Evolutionary conservation across 805 yeast genomes (phyloP), one percentile per base, ranked within the genome.

Genomic region (Yarrowia keelungensis): DNA sequence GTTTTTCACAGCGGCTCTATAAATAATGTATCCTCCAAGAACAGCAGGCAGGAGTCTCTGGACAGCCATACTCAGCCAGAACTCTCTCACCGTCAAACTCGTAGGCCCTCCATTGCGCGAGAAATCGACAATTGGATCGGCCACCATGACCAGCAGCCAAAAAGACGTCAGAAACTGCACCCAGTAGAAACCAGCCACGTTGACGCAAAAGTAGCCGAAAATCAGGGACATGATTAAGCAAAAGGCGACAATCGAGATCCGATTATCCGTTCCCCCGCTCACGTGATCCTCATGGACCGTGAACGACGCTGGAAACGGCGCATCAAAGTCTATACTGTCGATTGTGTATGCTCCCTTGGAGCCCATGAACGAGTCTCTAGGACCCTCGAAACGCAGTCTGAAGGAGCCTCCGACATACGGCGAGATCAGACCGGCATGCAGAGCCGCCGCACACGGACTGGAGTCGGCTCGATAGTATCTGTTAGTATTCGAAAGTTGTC

Each of bases 361-460:
- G 0, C 87, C 76, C 0, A 80, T 79, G 73, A 90, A 92, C 9
- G 54, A 49, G 26, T 62, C 56, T 41, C 50, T 51, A 14, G 56
- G 56, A 8, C 94, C 92, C 9, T 78, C 74, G 76, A 86, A 88
- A 1, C 86, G 79, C 16, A 90, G 72, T 64, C 83, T 81, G 0
- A 90, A 92, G 75, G 94, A 89, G 0, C 97, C 97, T 1, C 98
- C 98, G 69, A 79, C 80, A 36, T 82, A 74, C 14, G 94, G 88
- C 0, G 95, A 88, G 0, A 92, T 79, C 0, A 88, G 77, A 1
- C 97, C 97, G 1, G 93, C 87, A 77, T 93, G 97, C 4, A 90
- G 85, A 0, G 95, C 98, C 2, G 97, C 89, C 0, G 92, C 94
- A 76, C 98, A 93, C 0, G 94, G 88, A 73, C 82, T 92, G 0